These are phyloP conservation scores for Naganishia vaughanmartiniae DNA, from an alignment of 768 basidiomycete species.

Conservation along the genomic window DNA sequence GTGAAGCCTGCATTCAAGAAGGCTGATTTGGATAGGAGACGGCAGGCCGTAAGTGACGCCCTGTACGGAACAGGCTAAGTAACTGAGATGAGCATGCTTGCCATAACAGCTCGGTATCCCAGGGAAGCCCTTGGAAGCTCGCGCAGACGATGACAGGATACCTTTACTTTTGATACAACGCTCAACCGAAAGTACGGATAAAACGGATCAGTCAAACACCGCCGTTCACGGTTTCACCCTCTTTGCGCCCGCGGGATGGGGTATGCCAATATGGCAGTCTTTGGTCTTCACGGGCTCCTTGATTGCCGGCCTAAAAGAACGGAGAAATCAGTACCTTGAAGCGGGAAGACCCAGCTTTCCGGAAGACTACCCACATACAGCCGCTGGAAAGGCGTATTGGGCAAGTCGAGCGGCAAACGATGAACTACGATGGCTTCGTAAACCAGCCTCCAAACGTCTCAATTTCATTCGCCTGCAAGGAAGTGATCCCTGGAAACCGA, in stretches of 20 bases:
- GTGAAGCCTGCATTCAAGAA: constrained; percentile 70
- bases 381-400: constrained; percentile 60
- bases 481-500: constrained; percentile 70
- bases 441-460: constrained; percentile 81
- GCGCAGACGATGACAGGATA: constrained; percentile 74
- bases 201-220: constrained; percentile 4
- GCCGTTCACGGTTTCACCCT: constrained; percentile 81
- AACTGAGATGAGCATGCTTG: neutral
- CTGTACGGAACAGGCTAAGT: neutral
- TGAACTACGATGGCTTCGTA: constrained; percentile 66
- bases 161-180: constrained; percentile 76
- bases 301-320: constrained; percentile 79
- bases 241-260: constrained; percentile 82
- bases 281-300: constrained; percentile 78
- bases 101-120: constrained; percentile 66
- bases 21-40: constrained; percentile 78
- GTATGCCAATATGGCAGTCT: constrained; percentile 82
- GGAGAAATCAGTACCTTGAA: constrained; percentile 76
- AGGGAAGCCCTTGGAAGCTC: constrained; percentile 66
- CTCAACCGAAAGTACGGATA: constrained; percentile 57
- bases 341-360: constrained; percentile 74
- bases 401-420: constrained; percentile 60
- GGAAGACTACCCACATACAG: constrained; percentile 68
- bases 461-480: constrained; percentile 68
- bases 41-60: constrained; percentile 61